These are phyloP conservation scores for Micractinium sp. DNA, from an alignment of 139 green algal genomes.

Conservation along the genomic window DNA sequence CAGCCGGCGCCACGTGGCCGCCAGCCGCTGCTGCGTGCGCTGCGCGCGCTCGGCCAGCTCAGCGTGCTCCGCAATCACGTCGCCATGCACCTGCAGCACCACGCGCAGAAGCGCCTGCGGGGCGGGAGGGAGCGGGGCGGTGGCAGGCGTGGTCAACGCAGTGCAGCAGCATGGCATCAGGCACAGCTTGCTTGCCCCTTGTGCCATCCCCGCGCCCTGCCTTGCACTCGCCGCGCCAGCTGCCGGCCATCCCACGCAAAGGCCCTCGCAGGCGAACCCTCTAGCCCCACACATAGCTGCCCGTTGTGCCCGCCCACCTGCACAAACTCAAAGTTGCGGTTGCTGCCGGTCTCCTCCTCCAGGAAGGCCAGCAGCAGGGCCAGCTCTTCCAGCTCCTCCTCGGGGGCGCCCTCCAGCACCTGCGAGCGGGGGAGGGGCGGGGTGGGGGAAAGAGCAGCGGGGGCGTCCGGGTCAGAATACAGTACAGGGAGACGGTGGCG, in stretches of 20 bases:
- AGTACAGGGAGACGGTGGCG: too few species aligned
- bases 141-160: too few species aligned
- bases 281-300: slow-evolving; percentile 14
- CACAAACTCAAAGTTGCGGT: slow-evolving; percentile 84
- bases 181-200: too few species aligned
- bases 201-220: too few species aligned
- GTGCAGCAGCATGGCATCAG: too few species aligned
- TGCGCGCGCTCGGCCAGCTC: slow-evolving; percentile 47
- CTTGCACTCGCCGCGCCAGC: too few species aligned
- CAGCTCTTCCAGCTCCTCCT: slow-evolving; percentile 64
- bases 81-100: slow-evolving; percentile 68
- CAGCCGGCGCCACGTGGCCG: slow-evolving; percentile 66
- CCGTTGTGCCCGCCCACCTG: slow-evolving; percentile 39
- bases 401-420: slow-evolving; percentile 33
- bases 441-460: background rate
- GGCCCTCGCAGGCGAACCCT: background rate
- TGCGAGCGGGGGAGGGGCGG: background rate
- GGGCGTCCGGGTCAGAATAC: background rate
- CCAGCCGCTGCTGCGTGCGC: slow-evolving; percentile 53
- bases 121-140: too few species aligned
- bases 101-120: slow-evolving; percentile 53
- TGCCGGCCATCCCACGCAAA: too few species aligned
- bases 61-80: slow-evolving; percentile 60
- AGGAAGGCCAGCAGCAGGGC: slow-evolving; percentile 73
- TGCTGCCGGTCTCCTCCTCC: slow-evolving; percentile 50